Evolutionary conservation across 352 stramenopile species (phyloP), one percentile per base, ranked within the genome.

Genomic region (Aphanomyces astaci): DNA sequence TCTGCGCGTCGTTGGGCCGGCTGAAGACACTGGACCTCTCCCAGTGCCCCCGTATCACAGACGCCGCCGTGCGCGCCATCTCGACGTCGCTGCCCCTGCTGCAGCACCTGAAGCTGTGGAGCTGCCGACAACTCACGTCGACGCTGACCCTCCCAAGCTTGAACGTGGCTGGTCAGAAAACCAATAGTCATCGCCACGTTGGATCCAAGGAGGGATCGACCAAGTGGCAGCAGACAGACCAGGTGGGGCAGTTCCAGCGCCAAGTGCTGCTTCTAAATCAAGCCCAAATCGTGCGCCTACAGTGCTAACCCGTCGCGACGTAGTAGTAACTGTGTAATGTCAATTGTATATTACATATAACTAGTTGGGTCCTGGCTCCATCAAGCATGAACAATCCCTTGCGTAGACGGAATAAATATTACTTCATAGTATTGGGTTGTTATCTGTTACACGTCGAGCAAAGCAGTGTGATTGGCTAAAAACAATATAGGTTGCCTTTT

Each of bases 121-220:
- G 82, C 54, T 95, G 86, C 69, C 79, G 73, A 17, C 90, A 92
- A 66, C 79, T 95, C 46, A 95, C 84, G 33, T 83, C 81, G n/a
- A 75, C 80, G 3, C 66, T 82, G 0, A 84, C 93, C 19, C 74
- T 80, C 57, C 86, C 81, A 30, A 92, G 90, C 53, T 89, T 82
- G 51, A 74, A 79, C 24, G 65, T 90, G 39, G 74, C 92, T 48
- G 86, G 92, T 56, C 79, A n/a, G n/a, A n/a, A n/a, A n/a, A n/a
- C n/a, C n/a, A n/a, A n/a, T n/a, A n/a, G n/a, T n/a, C n/a, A n/a
- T n/a, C n/a, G n/a, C n/a, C n/a, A n/a, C n/a, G n/a, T n/a, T n/a
- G n/a, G n/a, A n/a, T n/a, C n/a, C n/a, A n/a, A n/a, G n/a, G n/a
- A n/a, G n/a, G n/a, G 51, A 11, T 28, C 51, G 30, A 59, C 19